A percentile compares a stretch with the other conserved stretches of the same genome.
Evolutionary conservation across 139 green algal genomes (phyloP).

Genomic region (Micromonas commoda): DNA sequence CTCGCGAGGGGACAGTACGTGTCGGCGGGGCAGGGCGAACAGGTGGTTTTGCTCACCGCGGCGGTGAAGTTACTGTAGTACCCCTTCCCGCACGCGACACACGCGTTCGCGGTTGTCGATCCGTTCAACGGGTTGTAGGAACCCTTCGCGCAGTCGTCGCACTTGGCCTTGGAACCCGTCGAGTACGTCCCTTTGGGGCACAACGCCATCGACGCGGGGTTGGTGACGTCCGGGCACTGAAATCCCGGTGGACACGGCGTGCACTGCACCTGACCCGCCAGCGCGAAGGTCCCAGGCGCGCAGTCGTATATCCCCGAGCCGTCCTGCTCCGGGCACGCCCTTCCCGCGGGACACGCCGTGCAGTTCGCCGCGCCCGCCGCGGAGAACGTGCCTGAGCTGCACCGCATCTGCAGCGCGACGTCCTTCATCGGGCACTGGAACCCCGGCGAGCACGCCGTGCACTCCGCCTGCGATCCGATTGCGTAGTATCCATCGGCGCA

Average conservation of each 20-base stretch:
- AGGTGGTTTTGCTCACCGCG: background rate
- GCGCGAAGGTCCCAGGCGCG: conserved; percentile 1
- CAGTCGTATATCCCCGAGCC: background rate
- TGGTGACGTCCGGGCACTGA: background rate
- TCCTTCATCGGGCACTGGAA: conserved; percentile 3
- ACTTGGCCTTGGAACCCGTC: background rate
- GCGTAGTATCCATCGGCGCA: background rate
- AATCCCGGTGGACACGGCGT: conserved; percentile 4
- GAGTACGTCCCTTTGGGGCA: conserved; percentile 7
- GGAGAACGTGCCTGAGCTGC: too few relatives aligned
- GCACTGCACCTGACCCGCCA: conserved; percentile 1
- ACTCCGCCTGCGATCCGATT: background rate
- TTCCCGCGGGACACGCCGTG: background rate
- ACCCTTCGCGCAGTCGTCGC: background rate
- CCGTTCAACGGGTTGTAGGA: background rate
- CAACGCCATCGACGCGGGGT: background rate
- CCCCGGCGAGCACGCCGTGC: background rate
- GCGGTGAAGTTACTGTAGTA: conserved; percentile 1
- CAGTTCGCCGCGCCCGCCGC: background rate
- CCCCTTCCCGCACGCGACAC: background rate
- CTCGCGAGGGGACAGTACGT: conserved; percentile 8
- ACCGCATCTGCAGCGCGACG: too few relatives aligned
- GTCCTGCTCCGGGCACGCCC: background rate
- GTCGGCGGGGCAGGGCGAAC: conserved; percentile 7
- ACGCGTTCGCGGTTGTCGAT: background rate